Conservation (phyloP, 2,329 filamentous ascomycete genomes). For the Colletotrichum gloeosporioides region DNA sequence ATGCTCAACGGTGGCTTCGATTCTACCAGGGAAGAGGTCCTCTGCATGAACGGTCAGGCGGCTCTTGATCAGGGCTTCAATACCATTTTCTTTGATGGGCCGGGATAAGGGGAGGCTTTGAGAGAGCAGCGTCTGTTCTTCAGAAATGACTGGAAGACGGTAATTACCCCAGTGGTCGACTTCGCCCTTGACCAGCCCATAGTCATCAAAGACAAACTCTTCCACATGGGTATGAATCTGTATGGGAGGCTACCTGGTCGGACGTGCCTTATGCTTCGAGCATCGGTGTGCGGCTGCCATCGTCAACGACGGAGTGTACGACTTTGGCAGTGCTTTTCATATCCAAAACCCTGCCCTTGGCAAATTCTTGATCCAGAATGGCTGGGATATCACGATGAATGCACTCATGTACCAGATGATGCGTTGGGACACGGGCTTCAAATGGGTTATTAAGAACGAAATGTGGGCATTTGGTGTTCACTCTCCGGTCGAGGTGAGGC, state of each 20-base stretch:
- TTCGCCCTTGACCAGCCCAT: not conserved
- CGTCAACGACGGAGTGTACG: not conserved
- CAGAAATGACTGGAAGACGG: not conserved
- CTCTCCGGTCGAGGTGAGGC: not conserved
- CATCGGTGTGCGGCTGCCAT: not conserved
- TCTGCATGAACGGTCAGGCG: not conserved
- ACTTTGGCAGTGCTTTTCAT: not conserved
- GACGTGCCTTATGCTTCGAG: not conserved
- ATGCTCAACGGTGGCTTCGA: not conserved
- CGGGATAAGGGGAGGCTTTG: not conserved
- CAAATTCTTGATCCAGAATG: not conserved
- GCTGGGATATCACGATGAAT: not conserved
- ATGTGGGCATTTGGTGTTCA: not conserved
- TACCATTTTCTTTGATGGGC: not conserved
- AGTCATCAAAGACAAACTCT: not conserved
- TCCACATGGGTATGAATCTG: not conserved
- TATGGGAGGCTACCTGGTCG: not conserved
- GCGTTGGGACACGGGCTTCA: not conserved
- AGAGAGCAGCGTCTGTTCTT: not conserved
- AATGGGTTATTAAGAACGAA: not conserved
- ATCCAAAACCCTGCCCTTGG: not conserved
- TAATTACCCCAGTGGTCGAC: not conserved
- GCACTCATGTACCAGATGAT: not conserved
- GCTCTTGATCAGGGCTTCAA: not conserved
- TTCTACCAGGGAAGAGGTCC: not conserved